Percentiles rank a stretch among this genome's conserved stretches.
Evolutionary conservation across 2,329 filamentous ascomycete genomes (phyloP).

Genomic region (Pseudogymnoascus sp.): DNA sequence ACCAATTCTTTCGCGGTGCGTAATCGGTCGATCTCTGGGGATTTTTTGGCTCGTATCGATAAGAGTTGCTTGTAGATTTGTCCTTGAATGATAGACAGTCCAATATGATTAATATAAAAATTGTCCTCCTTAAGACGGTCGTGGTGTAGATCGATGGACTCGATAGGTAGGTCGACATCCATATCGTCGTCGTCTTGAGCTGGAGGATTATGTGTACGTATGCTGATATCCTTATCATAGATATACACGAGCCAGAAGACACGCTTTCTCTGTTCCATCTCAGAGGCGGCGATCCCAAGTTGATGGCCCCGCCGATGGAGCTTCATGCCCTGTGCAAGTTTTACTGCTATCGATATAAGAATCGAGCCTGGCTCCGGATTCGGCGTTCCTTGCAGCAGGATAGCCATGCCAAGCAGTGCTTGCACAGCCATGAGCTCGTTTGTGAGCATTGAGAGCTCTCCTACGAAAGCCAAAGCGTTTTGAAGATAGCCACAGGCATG

Average conservation of each 20-base stretch:
- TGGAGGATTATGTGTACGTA: constrained; percentile 64
- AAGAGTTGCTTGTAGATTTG: too few species aligned
- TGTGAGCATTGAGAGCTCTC: constrained; percentile 90
- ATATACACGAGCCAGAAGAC: constrained; percentile 74
- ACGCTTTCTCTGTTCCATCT: constrained; percentile 81
- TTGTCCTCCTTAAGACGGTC: too few species aligned
- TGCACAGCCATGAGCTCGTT: constrained; percentile 93
- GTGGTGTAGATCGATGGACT: too few species aligned
- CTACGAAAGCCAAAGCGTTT: constrained; percentile 89
- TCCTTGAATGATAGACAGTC: too few species aligned
- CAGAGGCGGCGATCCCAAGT: constrained; percentile 87
- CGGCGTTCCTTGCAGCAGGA: constrained; percentile 92
- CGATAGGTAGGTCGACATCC: constrained; percentile 79
- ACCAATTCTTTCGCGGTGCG: too few species aligned
- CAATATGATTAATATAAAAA: too few species aligned
- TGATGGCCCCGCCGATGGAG: constrained; percentile 88
- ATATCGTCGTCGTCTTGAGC: constrained; percentile 75
- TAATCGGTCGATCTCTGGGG: too few species aligned
- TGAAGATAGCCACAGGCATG: constrained; percentile 95
- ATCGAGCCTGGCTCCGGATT: constrained; percentile 94
- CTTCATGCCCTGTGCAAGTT: constrained; percentile 87
- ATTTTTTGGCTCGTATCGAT: too few species aligned
- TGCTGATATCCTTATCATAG: constrained; percentile 65
- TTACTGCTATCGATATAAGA: constrained; percentile 81
- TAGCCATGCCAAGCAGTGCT: constrained; percentile 82